A percentile compares a stretch with the other conserved stretches of the same genome.
Conservation (phyloP, 495 filamentous ascomycete species). For the Penicillium malachiteum region DNA sequence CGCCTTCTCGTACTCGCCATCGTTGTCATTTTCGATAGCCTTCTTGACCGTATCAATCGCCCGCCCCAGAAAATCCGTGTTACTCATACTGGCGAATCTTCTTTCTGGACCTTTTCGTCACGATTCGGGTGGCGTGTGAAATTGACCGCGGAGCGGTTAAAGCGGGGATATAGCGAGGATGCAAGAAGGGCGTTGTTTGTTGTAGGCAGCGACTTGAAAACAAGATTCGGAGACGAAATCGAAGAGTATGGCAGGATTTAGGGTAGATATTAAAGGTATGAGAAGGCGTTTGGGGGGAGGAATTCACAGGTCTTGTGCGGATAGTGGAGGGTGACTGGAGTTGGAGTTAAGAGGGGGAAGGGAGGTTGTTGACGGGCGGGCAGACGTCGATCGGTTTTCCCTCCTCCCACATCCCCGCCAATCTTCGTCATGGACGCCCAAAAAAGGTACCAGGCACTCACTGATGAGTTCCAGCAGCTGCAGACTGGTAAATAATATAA, state of each 20-base stretch:
- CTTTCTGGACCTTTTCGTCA: constrained; percentile 6
- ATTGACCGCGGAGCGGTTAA: constrained; percentile 25
- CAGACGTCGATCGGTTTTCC: constrained; percentile 26
- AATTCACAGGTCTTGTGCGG: constrained; percentile 2
- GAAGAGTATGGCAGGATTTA: background rate
- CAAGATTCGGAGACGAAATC: background rate
- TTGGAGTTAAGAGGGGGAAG: constrained; percentile 7
- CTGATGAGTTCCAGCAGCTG: constrained; percentile 82
- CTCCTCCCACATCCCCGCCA: constrained; percentile 23
- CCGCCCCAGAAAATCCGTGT: constrained; percentile 93
- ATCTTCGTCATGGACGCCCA: constrained; percentile 52
- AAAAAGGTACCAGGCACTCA: constrained; percentile 72
- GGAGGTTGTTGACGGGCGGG: constrained; percentile 31
- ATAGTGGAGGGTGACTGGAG: constrained; percentile 11
- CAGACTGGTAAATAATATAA: constrained; percentile 63
- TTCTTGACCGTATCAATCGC: constrained; percentile 95
- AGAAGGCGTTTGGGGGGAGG: constrained; percentile 2
- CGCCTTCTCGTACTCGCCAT: constrained; percentile 93
- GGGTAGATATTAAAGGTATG: constrained; percentile 3
- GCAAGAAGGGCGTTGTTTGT: constrained; percentile 12
- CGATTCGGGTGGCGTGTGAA: constrained; percentile 14
- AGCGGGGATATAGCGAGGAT: constrained; percentile 25
- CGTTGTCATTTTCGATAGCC: constrained; percentile 93
- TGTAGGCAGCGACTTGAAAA: constrained; percentile 17
- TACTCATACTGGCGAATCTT: constrained; percentile 67